Evolutionary conservation across 2,329 filamentous ascomycete genomes (phyloP), one percentile per base, ranked within the genome.

Genomic region (Trichoderma asperellum): DNA sequence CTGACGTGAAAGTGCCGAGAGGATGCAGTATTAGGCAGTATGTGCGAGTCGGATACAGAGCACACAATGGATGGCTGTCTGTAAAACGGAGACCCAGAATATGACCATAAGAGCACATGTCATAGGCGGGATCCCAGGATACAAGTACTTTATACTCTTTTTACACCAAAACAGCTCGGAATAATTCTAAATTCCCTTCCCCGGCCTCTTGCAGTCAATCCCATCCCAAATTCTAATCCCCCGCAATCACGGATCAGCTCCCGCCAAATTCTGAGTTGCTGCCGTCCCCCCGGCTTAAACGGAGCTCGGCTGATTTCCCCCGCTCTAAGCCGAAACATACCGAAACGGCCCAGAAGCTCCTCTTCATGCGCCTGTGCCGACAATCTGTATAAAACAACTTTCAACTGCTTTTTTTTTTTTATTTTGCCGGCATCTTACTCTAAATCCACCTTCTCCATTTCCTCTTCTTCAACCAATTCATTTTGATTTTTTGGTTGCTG

Each of bases 241-340:
- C 64, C 63, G 37, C 53, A 40, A 49, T 34, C n/a, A 32, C 29
- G 40, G 18, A 32, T 34, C 37, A 24, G 21, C 4, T 43, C 40
- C 40, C n/a, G 10, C 21, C 47, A 49, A 12, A 11, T 49, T 24
- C 29, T 34, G 27, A 1, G 16, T 21, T 10, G 29, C 29, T 16
- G 29, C 16, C 40, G 27, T 32, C 32, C 24, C 55, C 29, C 57
- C 64, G 47, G 40, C 65, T 52, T 47, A 52, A 68, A 61, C 65
- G 55, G 40, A 10, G 56, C 49, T 61, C 56, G 64, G 57, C 11
- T 57, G 47, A 63, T 53, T 68, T 57, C 61, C 75, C 76, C 76
- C 77, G 73, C 75, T 73, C 74, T 76, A 80, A 81, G 79, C 79
- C 79, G 79, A 81, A 73, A 77, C 74, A 75, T 75, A 74, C 79